Conservation (phyloP, 345 rosid genomes). For the Eucalyptus cloeziana region DNA sequence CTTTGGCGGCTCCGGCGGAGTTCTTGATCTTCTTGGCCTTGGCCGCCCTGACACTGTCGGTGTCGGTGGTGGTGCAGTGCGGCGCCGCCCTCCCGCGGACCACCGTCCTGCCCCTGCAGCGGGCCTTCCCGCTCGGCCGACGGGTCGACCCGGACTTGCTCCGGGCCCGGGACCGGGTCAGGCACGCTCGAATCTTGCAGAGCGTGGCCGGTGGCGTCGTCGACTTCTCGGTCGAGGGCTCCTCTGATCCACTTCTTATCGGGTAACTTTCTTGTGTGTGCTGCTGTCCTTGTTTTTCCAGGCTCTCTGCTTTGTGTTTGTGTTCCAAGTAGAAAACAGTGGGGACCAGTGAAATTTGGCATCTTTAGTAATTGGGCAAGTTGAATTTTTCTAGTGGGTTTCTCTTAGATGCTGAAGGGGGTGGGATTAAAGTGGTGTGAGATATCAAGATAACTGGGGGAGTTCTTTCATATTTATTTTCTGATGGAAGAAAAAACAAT, state of each 20-base stretch:
- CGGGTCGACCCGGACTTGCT: slow-evolving; percentile 36
- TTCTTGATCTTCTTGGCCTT: slow-evolving; percentile 2
- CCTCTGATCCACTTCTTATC: slow-evolving; percentile 73
- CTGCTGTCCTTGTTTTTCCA: neutral
- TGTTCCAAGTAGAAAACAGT: neutral
- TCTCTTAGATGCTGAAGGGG: neutral
- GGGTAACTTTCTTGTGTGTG: slow-evolving; percentile 40
- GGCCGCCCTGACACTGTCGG: slow-evolving; percentile 2
- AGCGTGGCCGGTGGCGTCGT: slow-evolving; percentile 43
- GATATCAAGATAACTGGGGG: neutral
- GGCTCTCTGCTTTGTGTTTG: neutral
- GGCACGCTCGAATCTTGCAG: slow-evolving; percentile 71
- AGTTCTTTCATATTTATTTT: neutral
- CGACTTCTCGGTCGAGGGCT: slow-evolving; percentile 61
- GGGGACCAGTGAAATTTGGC: neutral
- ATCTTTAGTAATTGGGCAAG: neutral
- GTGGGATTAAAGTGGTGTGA: neutral
- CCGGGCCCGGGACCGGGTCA: slow-evolving; percentile 52
- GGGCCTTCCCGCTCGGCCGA: slow-evolving; percentile 46
- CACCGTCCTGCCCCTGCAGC: slow-evolving; percentile 44
- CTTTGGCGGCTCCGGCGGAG: neutral
- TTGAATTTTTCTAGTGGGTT: neutral
- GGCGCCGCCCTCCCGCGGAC: neutral
- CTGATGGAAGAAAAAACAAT: neutral
- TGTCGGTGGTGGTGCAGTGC: slow-evolving; percentile 11